Evolutionary conservation across 495 filamentous ascomycete species (phyloP).

Genomic region (Oidiodendron maius): DNA sequence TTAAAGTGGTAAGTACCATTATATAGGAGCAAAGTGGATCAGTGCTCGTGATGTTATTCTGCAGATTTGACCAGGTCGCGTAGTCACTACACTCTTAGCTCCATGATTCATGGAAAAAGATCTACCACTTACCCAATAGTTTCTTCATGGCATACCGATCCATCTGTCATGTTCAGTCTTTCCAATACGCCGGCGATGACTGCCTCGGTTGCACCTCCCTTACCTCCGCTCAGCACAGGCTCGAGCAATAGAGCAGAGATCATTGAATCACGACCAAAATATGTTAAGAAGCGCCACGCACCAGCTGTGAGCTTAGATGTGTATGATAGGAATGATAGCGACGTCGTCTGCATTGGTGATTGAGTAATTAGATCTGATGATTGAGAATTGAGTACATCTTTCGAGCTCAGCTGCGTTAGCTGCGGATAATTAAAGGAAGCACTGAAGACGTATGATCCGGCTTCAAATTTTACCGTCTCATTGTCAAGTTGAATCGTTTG

Average conservation of each 20-base stretch:
- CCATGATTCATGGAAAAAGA: background rate
- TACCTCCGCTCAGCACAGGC: constrained; percentile 50
- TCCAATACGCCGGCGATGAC: constrained; percentile 55
- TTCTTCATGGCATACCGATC: constrained; percentile 58
- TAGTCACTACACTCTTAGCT: constrained; percentile 40
- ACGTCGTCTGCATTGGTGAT: constrained; percentile 38
- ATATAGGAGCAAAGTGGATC: constrained; percentile 52
- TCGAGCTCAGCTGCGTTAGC: constrained; percentile 41
- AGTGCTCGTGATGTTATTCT: constrained; percentile 45
- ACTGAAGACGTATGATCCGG: constrained; percentile 51
- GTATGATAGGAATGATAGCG: constrained; percentile 59
- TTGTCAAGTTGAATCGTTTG: constrained; percentile 23
- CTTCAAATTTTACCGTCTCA: constrained; percentile 37
- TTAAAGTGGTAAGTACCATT: constrained; percentile 35
- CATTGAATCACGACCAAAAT: constrained; percentile 62
- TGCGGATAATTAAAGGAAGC: constrained; percentile 59
- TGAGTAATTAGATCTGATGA: constrained; percentile 39
- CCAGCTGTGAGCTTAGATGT: constrained; percentile 55
- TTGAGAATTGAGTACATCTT: constrained; percentile 41
- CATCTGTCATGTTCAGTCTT: constrained; percentile 51
- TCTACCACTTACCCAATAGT: constrained; percentile 43
- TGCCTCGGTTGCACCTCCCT: constrained; percentile 52
- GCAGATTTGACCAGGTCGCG: constrained; percentile 51
- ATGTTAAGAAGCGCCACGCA: constrained; percentile 62
- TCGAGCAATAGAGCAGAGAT: constrained; percentile 51